Percentiles rank a stretch among this genome's conserved stretches.
Evolutionary conservation across 139 green algal species (phyloP).

Genomic region (Mychonastes homosphaera): DNA sequence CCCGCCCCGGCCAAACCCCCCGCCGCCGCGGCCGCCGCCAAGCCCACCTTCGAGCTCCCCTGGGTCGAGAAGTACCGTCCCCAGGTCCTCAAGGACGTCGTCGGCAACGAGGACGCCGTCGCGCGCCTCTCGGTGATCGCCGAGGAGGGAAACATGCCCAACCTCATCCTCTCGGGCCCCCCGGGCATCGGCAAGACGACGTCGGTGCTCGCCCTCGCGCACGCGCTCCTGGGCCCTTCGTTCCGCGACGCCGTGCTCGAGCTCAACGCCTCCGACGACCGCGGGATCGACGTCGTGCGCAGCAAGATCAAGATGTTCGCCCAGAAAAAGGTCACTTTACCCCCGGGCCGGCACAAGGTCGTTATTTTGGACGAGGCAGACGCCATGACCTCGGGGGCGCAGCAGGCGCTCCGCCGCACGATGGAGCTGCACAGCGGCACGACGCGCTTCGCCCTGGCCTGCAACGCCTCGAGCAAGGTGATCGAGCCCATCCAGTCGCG

Average conservation of each 20-base stretch:
- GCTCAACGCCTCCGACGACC: conserved; percentile 96
- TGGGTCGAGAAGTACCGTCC: conserved; percentile 95
- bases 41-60: too few species aligned
- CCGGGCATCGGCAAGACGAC: conserved; percentile 98
- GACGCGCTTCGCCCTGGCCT: conserved; percentile 95
- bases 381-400: conserved; percentile 85
- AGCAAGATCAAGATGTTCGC: conserved; percentile 99
- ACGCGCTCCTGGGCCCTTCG: conserved; percentile 70
- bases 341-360: conserved; percentile 88
- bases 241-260: conserved; percentile 91
- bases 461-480: conserved; percentile 86
- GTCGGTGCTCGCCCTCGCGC: conserved; percentile 80
- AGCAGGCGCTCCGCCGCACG: conserved; percentile 95
- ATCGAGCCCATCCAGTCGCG: conserved; percentile 97
- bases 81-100: conserved; percentile 74
- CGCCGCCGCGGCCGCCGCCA: too few species aligned
- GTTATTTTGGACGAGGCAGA: conserved; percentile 98
- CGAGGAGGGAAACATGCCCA: conserved; percentile 93
- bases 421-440: conserved; percentile 96
- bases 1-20: too few species aligned
- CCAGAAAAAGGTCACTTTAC: conserved; percentile 94
- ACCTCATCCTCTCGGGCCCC: conserved; percentile 88
- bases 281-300: conserved; percentile 95
- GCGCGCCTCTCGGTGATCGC: conserved; percentile 82
- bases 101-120: conserved; percentile 91